Evolutionary conservation across 192 early-diverging fungal species (phyloP).

Genomic region (Backusella mclennaniae): DNA sequence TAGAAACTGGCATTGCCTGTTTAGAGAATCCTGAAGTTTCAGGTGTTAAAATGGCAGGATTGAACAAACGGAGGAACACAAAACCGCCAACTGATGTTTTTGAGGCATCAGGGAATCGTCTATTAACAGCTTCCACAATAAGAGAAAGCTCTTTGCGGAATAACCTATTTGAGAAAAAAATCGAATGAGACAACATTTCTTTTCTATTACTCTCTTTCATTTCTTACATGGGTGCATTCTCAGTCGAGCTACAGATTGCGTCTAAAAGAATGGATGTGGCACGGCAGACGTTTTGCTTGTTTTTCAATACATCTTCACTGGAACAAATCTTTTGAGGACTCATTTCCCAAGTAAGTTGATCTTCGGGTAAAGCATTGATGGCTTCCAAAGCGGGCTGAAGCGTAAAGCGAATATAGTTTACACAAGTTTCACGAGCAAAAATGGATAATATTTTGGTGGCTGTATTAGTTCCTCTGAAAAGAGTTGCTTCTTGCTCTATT

Average conservation of each 20-base stretch:
- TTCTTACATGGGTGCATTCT: constrained; percentile 58
- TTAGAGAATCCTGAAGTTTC: constrained; percentile 72
- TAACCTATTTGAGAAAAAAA: constrained; percentile 19
- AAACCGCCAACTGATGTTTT: constrained; percentile 90
- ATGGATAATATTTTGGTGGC: constrained; percentile 80
- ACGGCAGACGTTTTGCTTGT: constrained; percentile 71
- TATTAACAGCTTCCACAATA: constrained; percentile 70
- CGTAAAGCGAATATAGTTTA: constrained; percentile 73
- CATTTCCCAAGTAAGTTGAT: constrained; percentile 74
- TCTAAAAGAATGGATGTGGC: constrained; percentile 79
- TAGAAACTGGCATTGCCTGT: constrained; percentile 52
- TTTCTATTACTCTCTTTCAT: background rate
- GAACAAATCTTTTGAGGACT: constrained; percentile 72
- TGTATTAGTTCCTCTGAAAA: constrained; percentile 89
- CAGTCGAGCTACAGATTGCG: constrained; percentile 67
- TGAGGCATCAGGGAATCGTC: constrained; percentile 79
- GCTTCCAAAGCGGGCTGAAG: constrained; percentile 68
- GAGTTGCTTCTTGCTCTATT: constrained; percentile 55
- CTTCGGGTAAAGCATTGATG: constrained; percentile 43
- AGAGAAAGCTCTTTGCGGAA: constrained; percentile 80
- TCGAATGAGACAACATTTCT: background rate
- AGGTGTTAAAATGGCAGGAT: constrained; percentile 90
- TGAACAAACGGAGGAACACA: constrained; percentile 92
- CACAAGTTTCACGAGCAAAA: constrained; percentile 75
- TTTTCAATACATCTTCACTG: constrained; percentile 63